Base-by-base conservation (phyloP, 2,329 filamentous ascomycete species). In the Cercospora canescens region DNA sequence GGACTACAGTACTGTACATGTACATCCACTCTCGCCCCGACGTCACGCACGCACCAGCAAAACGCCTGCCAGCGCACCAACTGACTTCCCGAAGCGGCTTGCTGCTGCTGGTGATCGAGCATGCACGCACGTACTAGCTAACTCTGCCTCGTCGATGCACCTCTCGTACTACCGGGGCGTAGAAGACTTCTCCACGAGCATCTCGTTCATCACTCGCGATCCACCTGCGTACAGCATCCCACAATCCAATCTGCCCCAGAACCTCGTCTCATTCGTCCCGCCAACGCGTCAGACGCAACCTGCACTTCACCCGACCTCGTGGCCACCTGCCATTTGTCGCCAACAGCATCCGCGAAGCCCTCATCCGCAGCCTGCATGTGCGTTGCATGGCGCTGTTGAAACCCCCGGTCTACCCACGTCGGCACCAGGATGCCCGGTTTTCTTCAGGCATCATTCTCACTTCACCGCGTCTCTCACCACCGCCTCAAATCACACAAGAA, bases 381-480 rank as follows among this genome's bases (percentile, higher is more conserved):
- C 60, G 39, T 62, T 52, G 26, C 35, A 52, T 34, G 9, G 58
- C 63, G 63, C 60, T 64, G 69, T 65, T 66, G 57, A 66, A 67
- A 14, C 56, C 41, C 21, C 41, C 62, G 30, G n/a, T 16, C 60
- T 35, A 60, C 57, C 55, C 64, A 56, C 61, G 48, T 54, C 61
- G 58, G n/a, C 35, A 57, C 69, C 58, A 62, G 69, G 67, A 69
- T 69, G 63, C 67, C 67, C 66, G 65, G 69, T 39, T 39, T 28
- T 62, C 18, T 61, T 62, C 35, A 63, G 60, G 62, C 67, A 63
- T 41, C 57, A 64, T 34, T 14, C 65, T 57, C 55, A 61, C 61
- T 30, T 59, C 45, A 41, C 39, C 58, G 18, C 14, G n/a, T 34
- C 24, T n/a, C 16, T 30, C 52, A 35, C 52, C 24, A 35, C 30